Base-by-base conservation (phyloP, 495 filamentous ascomycete species). In the Neurospora pannonica region DNA sequence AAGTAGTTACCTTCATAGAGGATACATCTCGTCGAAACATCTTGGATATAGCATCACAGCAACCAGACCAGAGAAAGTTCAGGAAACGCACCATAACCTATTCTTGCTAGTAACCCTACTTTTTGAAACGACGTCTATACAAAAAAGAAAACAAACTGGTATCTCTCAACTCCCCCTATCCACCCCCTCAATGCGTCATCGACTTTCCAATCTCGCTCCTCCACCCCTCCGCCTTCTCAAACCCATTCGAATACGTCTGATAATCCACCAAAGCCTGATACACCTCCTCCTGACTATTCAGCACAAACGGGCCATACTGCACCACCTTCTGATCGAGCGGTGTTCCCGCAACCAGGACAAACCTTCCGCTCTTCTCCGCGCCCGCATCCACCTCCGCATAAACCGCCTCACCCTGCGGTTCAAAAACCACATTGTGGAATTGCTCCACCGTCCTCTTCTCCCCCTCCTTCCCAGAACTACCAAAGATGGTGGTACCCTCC, bases 271-370 rank as follows among this genome's bases (percentile, higher is more conserved):
- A 90, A 4, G 96, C 94, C 85, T 98, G 89, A 76, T 94, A 92
- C 46, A 99, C 94, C 80, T 96, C 90, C 77, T 97, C 94, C 78
- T 94, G 86, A 13, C 87, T 88, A 42, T 86, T 97, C 74, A 97
- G 78, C 17, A 99, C 96, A 81, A 99, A 99, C 3, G 95, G 95
- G 0, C 95, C 95, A 81, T 99, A 97, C 87, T 99, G 95, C 36
- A 98, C 93, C 28, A 99, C 91, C 71, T 92, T 90, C 82, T 99
- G 95, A 79, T 98, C 91, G 17, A 98, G 86, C 19, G 94, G 93
- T 78, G 93, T 88, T 2, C 95, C 95, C 0, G 95, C 93, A 42
- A 97, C 86, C 46, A 98, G 84, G 5, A 98, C 87, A 78, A 97
- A 93, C 39, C 90, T 86, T 1, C 87, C 86, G 71, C 89, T 87